Evolutionary conservation across 768 basidiomycete genomes (phyloP).

Genomic region (Candolleomyces aberdarensis): DNA sequence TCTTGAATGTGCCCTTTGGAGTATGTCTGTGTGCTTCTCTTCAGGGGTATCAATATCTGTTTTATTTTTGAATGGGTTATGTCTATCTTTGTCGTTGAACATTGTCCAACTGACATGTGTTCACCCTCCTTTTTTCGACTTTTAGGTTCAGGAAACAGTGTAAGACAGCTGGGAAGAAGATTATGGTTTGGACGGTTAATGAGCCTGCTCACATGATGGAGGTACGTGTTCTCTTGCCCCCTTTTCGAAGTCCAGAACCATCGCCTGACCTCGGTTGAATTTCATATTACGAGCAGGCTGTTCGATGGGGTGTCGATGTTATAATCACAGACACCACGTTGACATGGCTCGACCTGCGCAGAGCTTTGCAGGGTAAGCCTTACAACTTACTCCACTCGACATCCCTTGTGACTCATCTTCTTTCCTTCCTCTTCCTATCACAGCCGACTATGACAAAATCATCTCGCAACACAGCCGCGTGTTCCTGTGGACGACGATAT

Average conservation of each 20-base stretch:
- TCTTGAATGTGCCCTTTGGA: background rate
- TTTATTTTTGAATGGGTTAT: slow-evolving; percentile 18
- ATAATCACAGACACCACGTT: slow-evolving; percentile 77
- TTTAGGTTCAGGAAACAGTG: slow-evolving; percentile 78
- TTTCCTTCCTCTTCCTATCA: slow-evolving; percentile 2
- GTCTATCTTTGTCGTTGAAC: slow-evolving; percentile 13
- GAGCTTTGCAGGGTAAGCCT: slow-evolving; percentile 50
- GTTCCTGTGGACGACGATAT: slow-evolving; percentile 71
- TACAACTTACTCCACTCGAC: background rate
- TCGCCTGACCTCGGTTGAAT: background rate
- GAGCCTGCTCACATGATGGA: slow-evolving; percentile 87
- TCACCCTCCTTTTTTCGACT: slow-evolving; percentile 3
- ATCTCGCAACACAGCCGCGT: slow-evolving; percentile 58
- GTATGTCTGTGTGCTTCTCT: background rate
- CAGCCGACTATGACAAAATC: slow-evolving; percentile 68
- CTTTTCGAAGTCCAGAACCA: slow-evolving; percentile 1
- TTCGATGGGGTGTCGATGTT: slow-evolving; percentile 73
- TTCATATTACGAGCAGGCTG: slow-evolving; percentile 39
- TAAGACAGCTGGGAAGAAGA: slow-evolving; percentile 69
- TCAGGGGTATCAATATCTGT: slow-evolving; percentile 46
- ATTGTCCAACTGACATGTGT: background rate
- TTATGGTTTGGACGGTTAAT: slow-evolving; percentile 99
- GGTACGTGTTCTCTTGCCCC: slow-evolving; percentile 32
- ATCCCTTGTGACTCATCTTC: background rate
- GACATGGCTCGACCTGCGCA: slow-evolving; percentile 63